A percentile compares a stretch with the other conserved stretches of the same genome.
Evolutionary conservation across 2,329 filamentous ascomycete genomes (phyloP).

Genomic region (Aspergillus tanneri): DNA sequence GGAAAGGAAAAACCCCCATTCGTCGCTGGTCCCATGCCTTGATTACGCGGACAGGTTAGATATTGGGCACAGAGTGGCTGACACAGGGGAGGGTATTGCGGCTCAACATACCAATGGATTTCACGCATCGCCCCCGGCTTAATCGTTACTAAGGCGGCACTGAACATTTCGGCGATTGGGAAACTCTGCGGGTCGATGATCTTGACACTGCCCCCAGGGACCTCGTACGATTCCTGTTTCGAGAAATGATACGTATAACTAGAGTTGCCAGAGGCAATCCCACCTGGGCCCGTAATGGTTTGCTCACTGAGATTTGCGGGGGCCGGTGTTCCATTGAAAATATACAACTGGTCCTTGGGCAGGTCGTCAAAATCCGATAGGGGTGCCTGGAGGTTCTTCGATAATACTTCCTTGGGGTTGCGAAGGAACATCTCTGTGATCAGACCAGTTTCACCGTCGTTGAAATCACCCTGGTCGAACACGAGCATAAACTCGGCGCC

Average conservation of each 20-base stretch:
- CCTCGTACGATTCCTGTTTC: conserved; percentile 55
- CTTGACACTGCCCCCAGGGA: conserved; percentile 62
- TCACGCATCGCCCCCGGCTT: conserved; percentile 64
- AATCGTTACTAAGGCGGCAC: conserved; percentile 63
- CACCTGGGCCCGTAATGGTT: conserved; percentile 46
- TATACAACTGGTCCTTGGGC: conserved; percentile 60
- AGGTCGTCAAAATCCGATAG: conserved; percentile 60
- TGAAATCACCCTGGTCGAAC: conserved; percentile 67
- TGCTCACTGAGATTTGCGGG: conserved; percentile 49
- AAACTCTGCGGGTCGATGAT: conserved; percentile 69
- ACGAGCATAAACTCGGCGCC: conserved; percentile 67
- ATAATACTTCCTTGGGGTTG: conserved; percentile 64
- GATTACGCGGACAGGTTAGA: too few relatives aligned
- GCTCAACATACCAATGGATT: conserved; percentile 69
- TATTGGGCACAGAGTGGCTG: too few relatives aligned
- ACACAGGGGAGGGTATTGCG: conserved; percentile 34
- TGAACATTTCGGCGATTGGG: conserved; percentile 64
- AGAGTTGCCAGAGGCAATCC: conserved; percentile 55
- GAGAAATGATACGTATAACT: conserved; percentile 64
- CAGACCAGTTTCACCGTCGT: conserved; percentile 55
- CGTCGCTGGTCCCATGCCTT: conserved; percentile 54
- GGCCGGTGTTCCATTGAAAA: conserved; percentile 59
- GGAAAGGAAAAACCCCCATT: conserved; percentile 70
- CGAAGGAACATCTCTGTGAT: background rate
- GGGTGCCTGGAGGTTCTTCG: conserved; percentile 67